These are phyloP conservation scores for Diddensiella transvaalensis DNA, from an alignment of 805 yeast genomes.

Conservation along the genomic window DNA sequence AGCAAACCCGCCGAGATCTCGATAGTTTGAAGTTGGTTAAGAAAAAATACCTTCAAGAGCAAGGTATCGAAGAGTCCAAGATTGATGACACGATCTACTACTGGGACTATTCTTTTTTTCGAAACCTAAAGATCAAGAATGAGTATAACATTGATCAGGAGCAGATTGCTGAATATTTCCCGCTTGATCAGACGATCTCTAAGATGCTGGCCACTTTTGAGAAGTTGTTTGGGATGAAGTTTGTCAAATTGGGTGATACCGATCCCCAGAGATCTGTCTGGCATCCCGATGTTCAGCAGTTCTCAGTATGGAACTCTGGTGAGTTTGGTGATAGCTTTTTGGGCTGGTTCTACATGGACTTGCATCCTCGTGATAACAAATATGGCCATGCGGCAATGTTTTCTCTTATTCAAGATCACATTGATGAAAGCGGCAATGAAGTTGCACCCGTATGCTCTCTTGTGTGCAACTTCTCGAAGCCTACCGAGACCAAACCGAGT, in stretches of 20 bases:
- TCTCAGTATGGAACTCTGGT: conserved; percentile 60
- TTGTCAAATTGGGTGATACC: conserved; percentile 41
- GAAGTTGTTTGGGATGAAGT: conserved; percentile 62
- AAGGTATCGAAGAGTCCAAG: neutral
- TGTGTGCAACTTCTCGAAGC: conserved; percentile 81
- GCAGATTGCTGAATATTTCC: conserved; percentile 73
- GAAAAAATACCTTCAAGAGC: conserved; percentile 40
- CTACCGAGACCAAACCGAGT: conserved; percentile 65
- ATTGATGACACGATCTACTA: neutral
- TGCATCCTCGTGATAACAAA: conserved; percentile 83
- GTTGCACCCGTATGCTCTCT: conserved; percentile 69
- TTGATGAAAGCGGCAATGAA: conserved; percentile 46
- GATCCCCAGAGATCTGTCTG: conserved; percentile 47
- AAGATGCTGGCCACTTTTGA: conserved; percentile 74
- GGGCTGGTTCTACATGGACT: conserved; percentile 77
- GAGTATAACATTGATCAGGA: conserved; percentile 70
- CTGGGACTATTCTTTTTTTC: conserved; percentile 74
- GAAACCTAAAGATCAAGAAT: conserved; percentile 60
- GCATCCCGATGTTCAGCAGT: conserved; percentile 77
- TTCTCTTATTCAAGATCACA: conserved; percentile 58
- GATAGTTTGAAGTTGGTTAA: conserved; percentile 49
- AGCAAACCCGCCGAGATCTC: conserved; percentile 39
- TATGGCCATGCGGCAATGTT: conserved; percentile 89
- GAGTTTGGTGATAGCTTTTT: conserved; percentile 53
- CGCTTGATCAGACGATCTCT: conserved; percentile 60